phyloP scores from a whole-genome alignment of 1,139 yeast species.

The Hansenula sp. region DNA sequence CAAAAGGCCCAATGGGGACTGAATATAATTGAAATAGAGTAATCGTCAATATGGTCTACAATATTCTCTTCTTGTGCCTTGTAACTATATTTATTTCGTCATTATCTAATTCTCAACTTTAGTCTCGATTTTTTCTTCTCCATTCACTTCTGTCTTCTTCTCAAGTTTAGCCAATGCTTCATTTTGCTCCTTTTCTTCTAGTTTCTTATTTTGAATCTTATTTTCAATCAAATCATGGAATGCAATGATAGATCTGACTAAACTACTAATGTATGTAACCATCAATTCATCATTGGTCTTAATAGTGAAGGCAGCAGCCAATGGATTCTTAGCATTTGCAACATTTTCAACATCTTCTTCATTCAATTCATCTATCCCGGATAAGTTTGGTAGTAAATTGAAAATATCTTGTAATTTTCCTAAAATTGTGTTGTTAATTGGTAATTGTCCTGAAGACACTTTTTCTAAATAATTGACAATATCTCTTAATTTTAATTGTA shows the following conservation, averaged over 20 bases:
- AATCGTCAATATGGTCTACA: background rate
- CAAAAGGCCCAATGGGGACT: no score
- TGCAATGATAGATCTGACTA: slow-evolving; percentile 92
- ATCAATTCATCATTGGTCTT: slow-evolving; percentile 95
- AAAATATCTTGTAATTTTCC: slow-evolving; percentile 95
- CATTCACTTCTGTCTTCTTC: slow-evolving; percentile 16
- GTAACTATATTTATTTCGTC: no score
- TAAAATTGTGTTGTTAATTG: slow-evolving; percentile 84
- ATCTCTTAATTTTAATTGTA: slow-evolving; percentile 75
- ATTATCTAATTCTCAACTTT: background rate
- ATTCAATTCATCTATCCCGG: slow-evolving; percentile 25
- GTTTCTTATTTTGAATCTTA: slow-evolving; percentile 77
- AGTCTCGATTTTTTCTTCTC: slow-evolving; percentile 18
- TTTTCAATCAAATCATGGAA: slow-evolving; percentile 96
- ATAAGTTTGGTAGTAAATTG: slow-evolving; percentile 82
- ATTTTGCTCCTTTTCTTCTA: slow-evolving; percentile 29
- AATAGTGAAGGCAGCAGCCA: slow-evolving; percentile 78
- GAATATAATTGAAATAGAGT: no score
- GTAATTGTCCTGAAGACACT: slow-evolving; percentile 67
- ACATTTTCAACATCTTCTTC: slow-evolving; percentile 19
- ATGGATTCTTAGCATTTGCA: slow-evolving; percentile 34
- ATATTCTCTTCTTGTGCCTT: background rate
- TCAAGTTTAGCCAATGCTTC: slow-evolving; percentile 3
- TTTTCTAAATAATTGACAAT: slow-evolving; percentile 77
- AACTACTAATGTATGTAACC: slow-evolving; percentile 84